A percentile compares a stretch with the other conserved stretches of the same genome.
These are phyloP conservation scores for Phytophthora ramorum DNA, from an alignment of 352 stramenopile species.

Conservation along the genomic window DNA sequence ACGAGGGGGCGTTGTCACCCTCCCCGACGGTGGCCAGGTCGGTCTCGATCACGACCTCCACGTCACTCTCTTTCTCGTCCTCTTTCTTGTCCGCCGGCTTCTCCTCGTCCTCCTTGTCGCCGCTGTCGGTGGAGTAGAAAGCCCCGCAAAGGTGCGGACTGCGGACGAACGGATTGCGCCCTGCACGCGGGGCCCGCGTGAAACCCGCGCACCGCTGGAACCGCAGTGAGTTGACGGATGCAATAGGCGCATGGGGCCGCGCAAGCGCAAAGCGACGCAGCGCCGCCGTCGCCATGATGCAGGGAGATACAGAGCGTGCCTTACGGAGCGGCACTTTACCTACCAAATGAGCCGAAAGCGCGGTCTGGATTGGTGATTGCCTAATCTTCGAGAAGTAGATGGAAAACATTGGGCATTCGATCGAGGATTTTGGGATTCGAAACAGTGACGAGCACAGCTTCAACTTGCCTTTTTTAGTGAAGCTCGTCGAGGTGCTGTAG, in stretches of 20 bases:
- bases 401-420: neutral
- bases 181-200: neutral
- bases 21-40: constrained; percentile 68
- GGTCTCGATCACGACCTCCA: constrained; percentile 71
- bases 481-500: constrained; percentile 79
- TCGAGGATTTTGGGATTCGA: neutral
- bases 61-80: constrained; percentile 18
- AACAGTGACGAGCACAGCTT: constrained; percentile 9
- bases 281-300: constrained; percentile 45
- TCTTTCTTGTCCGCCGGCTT: constrained; percentile 33
- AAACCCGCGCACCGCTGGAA: constrained; percentile 15
- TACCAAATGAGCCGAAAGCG: neutral
- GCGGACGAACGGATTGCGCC: constrained; percentile 16
- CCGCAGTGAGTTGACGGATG: neutral
- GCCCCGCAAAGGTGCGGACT: constrained; percentile 15
- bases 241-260: constrained; percentile 13
- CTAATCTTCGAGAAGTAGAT: constrained; percentile 1
- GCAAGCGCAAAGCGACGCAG: constrained; percentile 43
- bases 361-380: constrained; percentile 12
- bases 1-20: constrained; percentile 71
- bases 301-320: neutral
- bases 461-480: constrained; percentile 14
- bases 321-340: neutral
- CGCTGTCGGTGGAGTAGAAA: constrained; percentile 41
- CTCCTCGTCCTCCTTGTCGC: constrained; percentile 31